Evolutionary conservation across 352 stramenopile genomes (phyloP).

Genomic region (Pythium aphanidermatum): DNA sequence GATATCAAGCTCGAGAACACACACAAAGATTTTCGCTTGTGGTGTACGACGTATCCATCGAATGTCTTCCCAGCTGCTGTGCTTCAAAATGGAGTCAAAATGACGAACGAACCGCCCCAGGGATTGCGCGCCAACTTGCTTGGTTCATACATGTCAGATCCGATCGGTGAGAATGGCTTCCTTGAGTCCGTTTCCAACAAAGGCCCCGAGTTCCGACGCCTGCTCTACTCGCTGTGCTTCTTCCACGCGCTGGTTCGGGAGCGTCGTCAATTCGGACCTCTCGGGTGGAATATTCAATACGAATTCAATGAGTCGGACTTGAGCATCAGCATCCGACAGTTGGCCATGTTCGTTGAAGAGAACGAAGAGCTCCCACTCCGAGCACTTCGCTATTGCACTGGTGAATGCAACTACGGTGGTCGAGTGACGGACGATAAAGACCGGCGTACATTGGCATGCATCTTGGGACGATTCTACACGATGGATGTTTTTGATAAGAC

Average conservation of each 20-base stretch:
- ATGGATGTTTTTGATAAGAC: slow-evolving; percentile 49
- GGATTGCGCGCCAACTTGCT: slow-evolving; percentile 89
- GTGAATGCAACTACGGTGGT: slow-evolving; percentile 82
- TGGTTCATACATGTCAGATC: slow-evolving; percentile 89
- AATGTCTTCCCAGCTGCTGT: slow-evolving; percentile 91
- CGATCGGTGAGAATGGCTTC: slow-evolving; percentile 87
- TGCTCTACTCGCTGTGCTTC: slow-evolving; percentile 89
- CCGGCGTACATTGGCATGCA: slow-evolving; percentile 61
- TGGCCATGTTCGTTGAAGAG: slow-evolving; percentile 91
- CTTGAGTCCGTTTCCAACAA: slow-evolving; percentile 71
- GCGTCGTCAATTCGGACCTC: slow-evolving; percentile 87
- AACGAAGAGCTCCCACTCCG: slow-evolving; percentile 83
- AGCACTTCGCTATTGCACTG: slow-evolving; percentile 74
- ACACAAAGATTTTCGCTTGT: slow-evolving; percentile 88
- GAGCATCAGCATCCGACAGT: slow-evolving; percentile 87
- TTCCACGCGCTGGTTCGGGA: slow-evolving; percentile 93
- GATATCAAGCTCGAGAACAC: slow-evolving; percentile 77
- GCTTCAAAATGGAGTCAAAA: slow-evolving; percentile 96
- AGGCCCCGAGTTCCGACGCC: slow-evolving; percentile 73
- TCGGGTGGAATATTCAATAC: slow-evolving; percentile 96
- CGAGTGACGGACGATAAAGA: slow-evolving; percentile 86
- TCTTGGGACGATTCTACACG: slow-evolving; percentile 74
- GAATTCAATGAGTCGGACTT: slow-evolving; percentile 95
- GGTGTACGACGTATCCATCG: slow-evolving; percentile 93
- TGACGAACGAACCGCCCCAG: slow-evolving; percentile 93